Conservation (phyloP, 495 filamentous ascomycete species). For the Mytilinidion resinicola region DNA sequence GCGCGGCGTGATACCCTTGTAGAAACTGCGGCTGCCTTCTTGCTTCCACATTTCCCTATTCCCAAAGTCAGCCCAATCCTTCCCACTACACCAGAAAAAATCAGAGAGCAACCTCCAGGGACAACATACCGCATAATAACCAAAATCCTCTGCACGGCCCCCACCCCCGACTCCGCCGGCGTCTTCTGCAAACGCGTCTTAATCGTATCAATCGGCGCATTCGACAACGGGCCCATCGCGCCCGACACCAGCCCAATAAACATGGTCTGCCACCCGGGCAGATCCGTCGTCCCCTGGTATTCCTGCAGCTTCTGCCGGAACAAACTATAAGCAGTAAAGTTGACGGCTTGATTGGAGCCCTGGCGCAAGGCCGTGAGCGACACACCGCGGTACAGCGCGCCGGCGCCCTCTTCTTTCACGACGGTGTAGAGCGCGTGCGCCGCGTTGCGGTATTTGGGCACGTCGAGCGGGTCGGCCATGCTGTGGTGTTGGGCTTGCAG, state of each 20-base stretch:
- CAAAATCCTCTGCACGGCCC: slow-evolving; percentile 68
- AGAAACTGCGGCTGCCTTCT: slow-evolving; percentile 90
- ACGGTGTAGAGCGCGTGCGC: slow-evolving; percentile 94
- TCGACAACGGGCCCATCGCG: slow-evolving; percentile 90
- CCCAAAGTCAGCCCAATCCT: background rate
- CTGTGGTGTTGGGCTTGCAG: slow-evolving; percentile 95
- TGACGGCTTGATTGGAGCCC: slow-evolving; percentile 92
- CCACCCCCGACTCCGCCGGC: slow-evolving; percentile 72
- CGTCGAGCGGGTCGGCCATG: slow-evolving; percentile 84
- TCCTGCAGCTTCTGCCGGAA: slow-evolving; percentile 72
- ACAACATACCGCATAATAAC: slow-evolving; percentile 50
- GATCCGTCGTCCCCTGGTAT: slow-evolving; percentile 51
- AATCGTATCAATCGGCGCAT: slow-evolving; percentile 98
- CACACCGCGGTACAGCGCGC: slow-evolving; percentile 85
- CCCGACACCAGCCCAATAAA: slow-evolving; percentile 85
- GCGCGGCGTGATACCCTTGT: slow-evolving; percentile 96
- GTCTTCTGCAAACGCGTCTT: slow-evolving; percentile 94
- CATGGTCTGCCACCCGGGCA: slow-evolving; percentile 86
- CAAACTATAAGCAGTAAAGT: slow-evolving; percentile 97
- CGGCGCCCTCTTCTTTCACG: slow-evolving; percentile 79
- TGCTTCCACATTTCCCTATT: slow-evolving; percentile 88
- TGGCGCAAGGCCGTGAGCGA: slow-evolving; percentile 88
- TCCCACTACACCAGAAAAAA: background rate
- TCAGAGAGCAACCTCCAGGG: background rate
- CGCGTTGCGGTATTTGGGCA: slow-evolving; percentile 95